Conservation (phyloP, 169 alveolate genomes). For the Cryptosporidium ubiquitum region DNA sequence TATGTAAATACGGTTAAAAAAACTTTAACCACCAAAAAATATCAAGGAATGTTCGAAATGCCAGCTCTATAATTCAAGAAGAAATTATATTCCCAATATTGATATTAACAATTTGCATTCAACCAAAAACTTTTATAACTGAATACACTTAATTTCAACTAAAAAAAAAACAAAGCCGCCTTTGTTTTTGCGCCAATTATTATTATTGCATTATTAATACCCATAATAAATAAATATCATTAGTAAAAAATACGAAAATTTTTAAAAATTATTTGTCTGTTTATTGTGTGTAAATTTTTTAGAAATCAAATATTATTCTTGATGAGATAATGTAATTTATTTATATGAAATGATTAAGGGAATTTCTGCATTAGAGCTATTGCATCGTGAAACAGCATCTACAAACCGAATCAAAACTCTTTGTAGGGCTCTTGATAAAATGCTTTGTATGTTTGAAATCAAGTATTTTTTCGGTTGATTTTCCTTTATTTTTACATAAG, state of each 20-base stretch:
- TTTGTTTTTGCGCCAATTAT: not conserved
- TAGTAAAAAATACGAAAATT: not conserved
- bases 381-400: constrained; percentile 30
- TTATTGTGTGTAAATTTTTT: not conserved
- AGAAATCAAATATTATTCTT: not conserved
- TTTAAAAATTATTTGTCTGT: not conserved
- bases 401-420: constrained; percentile 64
- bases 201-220: not conserved
- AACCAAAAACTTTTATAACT: not conserved
- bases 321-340: not conserved
- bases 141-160: not conserved
- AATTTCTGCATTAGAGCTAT: constrained; percentile 59
- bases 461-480: not conserved
- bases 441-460: constrained; percentile 40
- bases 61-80: not conserved
- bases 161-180: not conserved
- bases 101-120: not conserved
- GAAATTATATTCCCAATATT: not conserved
- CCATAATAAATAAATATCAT: not conserved
- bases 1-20: not conserved
- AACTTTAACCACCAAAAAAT: not conserved
- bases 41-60: not conserved
- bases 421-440: constrained; percentile 19
- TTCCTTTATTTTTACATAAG: constrained; percentile 4
- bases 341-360: constrained; percentile 25